phyloP scores from a whole-genome alignment of 106 monocot genomes.

The Gastrodia elata region DNA sequence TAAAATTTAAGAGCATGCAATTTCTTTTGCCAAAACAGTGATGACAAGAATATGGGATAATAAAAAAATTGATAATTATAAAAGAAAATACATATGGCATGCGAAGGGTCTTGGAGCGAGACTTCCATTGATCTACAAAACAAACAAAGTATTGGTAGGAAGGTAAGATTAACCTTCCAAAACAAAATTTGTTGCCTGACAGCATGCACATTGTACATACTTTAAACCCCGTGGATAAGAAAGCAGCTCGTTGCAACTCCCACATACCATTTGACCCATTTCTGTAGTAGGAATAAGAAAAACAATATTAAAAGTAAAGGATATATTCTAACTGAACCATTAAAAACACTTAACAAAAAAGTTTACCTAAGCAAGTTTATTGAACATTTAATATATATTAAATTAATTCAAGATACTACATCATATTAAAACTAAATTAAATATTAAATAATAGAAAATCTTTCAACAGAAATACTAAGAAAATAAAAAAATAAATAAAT shows the following conservation, averaged over 20 bases:
- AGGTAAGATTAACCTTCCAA: constrained; percentile 31
- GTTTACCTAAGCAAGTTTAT: background rate
- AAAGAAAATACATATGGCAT: background rate
- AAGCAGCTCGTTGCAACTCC: constrained; percentile 32
- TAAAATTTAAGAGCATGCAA: background rate
- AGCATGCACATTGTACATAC: constrained; percentile 36
- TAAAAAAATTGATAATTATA: background rate
- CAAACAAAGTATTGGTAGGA: background rate
- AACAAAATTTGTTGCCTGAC: constrained; percentile 37
- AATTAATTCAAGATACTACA: constrained; percentile 1
- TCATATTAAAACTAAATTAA: background rate
- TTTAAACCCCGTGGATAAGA: constrained; percentile 29
- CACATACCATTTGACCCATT: constrained; percentile 60
- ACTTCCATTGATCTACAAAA: background rate
- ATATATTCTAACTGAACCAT: background rate
- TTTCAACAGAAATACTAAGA: background rate
- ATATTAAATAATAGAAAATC: background rate
- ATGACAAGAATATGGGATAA: background rate
- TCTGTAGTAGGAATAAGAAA: constrained; percentile 17
- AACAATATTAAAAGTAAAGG: background rate
- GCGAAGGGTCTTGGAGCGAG: background rate
- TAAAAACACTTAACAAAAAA: background rate
- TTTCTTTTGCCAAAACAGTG: too few relatives aligned
- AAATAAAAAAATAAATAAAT: background rate
- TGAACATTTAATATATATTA: background rate